Percentiles rank a stretch among this genome's conserved stretches.
phyloP scores from a whole-genome alignment of 148 eudicot genomes.

The Rheum nobile region DNA sequence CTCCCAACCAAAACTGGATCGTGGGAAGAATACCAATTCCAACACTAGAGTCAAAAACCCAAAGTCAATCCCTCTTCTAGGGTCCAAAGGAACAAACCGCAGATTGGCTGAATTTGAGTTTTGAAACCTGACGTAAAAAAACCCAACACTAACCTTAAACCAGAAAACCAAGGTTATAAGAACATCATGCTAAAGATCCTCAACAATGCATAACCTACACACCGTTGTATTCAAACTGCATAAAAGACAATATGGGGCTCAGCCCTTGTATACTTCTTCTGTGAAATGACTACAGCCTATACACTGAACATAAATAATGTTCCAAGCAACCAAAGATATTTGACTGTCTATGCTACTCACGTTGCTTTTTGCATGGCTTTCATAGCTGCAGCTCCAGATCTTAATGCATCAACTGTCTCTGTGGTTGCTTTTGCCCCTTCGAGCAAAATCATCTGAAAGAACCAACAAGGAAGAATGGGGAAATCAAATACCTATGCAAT shows the following conservation, averaged over 20 bases:
- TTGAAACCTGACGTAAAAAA: background rate
- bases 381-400: constrained; percentile 94
- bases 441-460: constrained; percentile 72
- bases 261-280: background rate
- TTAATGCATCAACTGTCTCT: constrained; percentile 84
- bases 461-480: background rate
- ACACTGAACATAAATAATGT: background rate
- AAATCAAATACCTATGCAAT: background rate
- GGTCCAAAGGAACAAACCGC: background rate
- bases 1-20: background rate
- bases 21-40: background rate
- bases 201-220: background rate
- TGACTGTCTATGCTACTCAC: constrained; percentile 31
- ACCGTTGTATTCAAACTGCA: background rate
- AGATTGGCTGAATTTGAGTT: background rate
- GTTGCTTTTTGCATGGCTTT: constrained; percentile 93
- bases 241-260: background rate
- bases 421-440: constrained; percentile 96
- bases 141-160: background rate
- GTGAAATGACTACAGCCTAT: background rate
- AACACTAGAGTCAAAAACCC: background rate
- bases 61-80: background rate
- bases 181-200: background rate
- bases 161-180: background rate
- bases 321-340: background rate